These are phyloP conservation scores for Rosa multiflora DNA, from an alignment of 306 rosid species.

Conservation along the genomic window DNA sequence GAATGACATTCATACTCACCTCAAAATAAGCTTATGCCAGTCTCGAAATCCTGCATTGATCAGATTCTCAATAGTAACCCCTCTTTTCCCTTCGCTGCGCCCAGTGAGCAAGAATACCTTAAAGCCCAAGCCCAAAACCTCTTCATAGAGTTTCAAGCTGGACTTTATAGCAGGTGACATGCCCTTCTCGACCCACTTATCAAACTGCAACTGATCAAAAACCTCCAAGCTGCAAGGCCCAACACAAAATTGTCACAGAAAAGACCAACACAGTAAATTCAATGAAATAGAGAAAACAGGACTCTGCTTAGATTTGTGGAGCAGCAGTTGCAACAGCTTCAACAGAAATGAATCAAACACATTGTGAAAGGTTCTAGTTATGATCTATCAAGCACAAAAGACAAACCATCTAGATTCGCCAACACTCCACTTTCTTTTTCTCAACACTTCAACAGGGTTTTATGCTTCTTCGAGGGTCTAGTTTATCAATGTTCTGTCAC, in stretches of 20 bases:
- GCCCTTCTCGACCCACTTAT: conserved; percentile 74
- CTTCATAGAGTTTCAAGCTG: conserved; percentile 77
- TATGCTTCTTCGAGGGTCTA: not conserved
- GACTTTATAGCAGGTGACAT: conserved; percentile 59
- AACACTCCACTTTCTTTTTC: not conserved
- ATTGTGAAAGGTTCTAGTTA: not conserved
- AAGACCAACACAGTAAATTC: not conserved
- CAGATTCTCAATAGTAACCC: conserved; percentile 64
- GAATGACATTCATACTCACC: conserved; percentile 38
- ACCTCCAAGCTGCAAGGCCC: conserved; percentile 54
- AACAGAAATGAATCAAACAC: not conserved
- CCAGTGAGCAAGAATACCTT: conserved; percentile 91
- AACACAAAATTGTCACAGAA: conserved; percentile 10
- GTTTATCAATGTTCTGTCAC: not conserved
- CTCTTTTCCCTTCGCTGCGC: conserved; percentile 60
- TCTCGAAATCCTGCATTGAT: conserved; percentile 61
- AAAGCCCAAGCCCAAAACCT: conserved; percentile 63
- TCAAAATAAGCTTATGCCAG: conserved; percentile 78
- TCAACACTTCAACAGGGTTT: not conserved
- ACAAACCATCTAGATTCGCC: not conserved
- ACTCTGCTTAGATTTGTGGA: not conserved
- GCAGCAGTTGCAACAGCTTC: not conserved
- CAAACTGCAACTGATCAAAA: conserved; percentile 57
- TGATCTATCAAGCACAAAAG: not conserved
- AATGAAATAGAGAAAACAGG: not conserved